phyloP scores from a whole-genome alignment of 176 grass and related monocot genomes.

The Avena insularis region DNA sequence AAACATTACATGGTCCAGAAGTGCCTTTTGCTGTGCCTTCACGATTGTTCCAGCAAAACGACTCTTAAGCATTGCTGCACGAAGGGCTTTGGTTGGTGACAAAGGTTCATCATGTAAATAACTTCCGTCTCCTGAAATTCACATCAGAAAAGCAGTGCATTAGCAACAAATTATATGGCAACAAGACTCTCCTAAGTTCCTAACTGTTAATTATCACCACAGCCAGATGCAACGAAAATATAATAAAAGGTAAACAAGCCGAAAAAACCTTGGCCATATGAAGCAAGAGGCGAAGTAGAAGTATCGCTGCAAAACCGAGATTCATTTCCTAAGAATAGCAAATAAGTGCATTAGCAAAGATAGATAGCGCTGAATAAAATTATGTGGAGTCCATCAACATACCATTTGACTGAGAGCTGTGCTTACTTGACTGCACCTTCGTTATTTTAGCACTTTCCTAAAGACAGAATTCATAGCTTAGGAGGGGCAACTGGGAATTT shows the following conservation, averaged over 20 bases:
- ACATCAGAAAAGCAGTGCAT: slow-evolving; percentile 35
- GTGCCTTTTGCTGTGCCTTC: slow-evolving; percentile 38
- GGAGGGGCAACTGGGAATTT: neutral
- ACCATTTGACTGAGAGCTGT: slow-evolving; percentile 44
- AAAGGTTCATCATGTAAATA: slow-evolving; percentile 59
- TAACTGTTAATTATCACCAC: slow-evolving; percentile 22
- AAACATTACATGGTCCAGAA: neutral
- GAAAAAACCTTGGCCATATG: slow-evolving; percentile 51
- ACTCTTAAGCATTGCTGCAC: slow-evolving; percentile 73
- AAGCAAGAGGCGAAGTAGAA: slow-evolving; percentile 50
- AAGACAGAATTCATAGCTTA: slow-evolving; percentile 39
- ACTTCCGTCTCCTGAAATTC: slow-evolving; percentile 48
- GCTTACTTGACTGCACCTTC: slow-evolving; percentile 29
- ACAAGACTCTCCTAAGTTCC: neutral
- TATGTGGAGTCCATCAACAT: slow-evolving; percentile 23
- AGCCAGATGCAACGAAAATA: slow-evolving; percentile 10
- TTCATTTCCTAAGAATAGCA: slow-evolving; percentile 32
- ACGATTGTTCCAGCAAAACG: slow-evolving; percentile 90
- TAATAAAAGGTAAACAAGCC: neutral
- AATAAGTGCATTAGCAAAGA: slow-evolving; percentile 32
- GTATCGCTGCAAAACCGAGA: slow-evolving; percentile 22
- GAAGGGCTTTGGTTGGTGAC: slow-evolving; percentile 81
- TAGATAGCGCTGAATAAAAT: slow-evolving; percentile 1
- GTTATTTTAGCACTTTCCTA: slow-evolving; percentile 48
- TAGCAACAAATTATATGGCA: slow-evolving; percentile 14